phyloP scores from a whole-genome alignment of 176 grass and related monocot genomes.

The Saccharum officinarum region DNA sequence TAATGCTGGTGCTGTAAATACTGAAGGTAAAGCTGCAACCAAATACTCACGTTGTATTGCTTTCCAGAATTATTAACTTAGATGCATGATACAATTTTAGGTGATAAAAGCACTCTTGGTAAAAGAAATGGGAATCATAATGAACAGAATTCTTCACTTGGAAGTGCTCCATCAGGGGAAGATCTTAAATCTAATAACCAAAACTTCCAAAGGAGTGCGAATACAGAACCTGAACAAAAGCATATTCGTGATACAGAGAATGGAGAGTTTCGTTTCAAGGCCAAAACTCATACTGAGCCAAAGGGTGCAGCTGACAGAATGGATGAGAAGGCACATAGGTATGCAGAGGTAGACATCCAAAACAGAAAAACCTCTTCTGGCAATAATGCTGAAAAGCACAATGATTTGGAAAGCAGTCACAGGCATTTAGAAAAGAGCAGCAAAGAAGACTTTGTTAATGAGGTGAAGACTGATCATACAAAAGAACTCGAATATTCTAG shows the following conservation, averaged over 20 bases:
- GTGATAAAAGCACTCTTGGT: slow-evolving; percentile 22
- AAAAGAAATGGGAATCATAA: slow-evolving; percentile 12
- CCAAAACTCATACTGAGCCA: slow-evolving; percentile 12
- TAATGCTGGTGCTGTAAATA: slow-evolving; percentile 35
- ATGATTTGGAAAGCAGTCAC: slow-evolving; percentile 24
- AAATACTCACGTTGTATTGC: neutral
- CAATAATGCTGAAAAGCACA: slow-evolving; percentile 35
- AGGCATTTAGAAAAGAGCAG: slow-evolving; percentile 37
- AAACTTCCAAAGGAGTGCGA: neutral
- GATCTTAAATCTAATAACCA: slow-evolving; percentile 16
- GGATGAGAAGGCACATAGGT: slow-evolving; percentile 18
- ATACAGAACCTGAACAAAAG: slow-evolving; percentile 5
- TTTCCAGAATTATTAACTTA: slow-evolving; percentile 29
- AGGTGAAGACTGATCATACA: slow-evolving; percentile 29
- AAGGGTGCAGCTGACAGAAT: slow-evolving; percentile 26
- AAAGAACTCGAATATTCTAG: slow-evolving; percentile 40
- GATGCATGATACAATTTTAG: slow-evolving; percentile 32
- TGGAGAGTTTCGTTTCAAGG: slow-evolving; percentile 26
- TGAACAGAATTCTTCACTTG: slow-evolving; percentile 2
- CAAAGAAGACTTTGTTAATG: slow-evolving; percentile 34
- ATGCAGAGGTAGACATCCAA: neutral
- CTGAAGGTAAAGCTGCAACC: slow-evolving; percentile 35
- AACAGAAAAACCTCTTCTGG: slow-evolving; percentile 20
- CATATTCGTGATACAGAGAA: slow-evolving; percentile 18
- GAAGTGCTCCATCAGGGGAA: slow-evolving; percentile 22